Conservation (phyloP, 2,329 filamentous ascomycete species). For the Xylariales sp. region DNA sequence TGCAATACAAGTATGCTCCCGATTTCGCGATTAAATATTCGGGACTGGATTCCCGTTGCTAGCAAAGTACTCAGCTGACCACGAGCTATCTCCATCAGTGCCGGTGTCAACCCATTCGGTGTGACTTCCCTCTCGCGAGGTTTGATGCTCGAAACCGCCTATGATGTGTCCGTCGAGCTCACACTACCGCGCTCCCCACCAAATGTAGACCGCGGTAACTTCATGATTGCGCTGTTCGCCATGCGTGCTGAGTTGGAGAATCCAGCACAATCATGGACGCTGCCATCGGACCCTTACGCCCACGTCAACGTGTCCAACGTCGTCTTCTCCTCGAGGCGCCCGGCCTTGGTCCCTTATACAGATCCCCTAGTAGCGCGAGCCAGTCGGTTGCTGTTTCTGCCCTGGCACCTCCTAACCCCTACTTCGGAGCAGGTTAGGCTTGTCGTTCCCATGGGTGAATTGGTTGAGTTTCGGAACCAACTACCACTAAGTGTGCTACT, state of each 20-base stretch:
- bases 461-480: slow-evolving; percentile 55
- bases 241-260: slow-evolving; percentile 42
- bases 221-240: slow-evolving; percentile 83
- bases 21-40: too few relatives aligned
- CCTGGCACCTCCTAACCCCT: slow-evolving; percentile 59
- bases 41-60: neutral
- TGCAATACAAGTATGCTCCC: slow-evolving; percentile 58
- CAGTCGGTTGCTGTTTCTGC: slow-evolving; percentile 58
- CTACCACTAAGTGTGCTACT: slow-evolving; percentile 45
- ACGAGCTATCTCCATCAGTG: slow-evolving; percentile 23
- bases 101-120: slow-evolving; percentile 49
- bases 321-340: slow-evolving; percentile 63
- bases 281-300: slow-evolving; percentile 19
- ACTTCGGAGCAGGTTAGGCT: slow-evolving; percentile 58
- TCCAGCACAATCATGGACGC: slow-evolving; percentile 16
- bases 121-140: slow-evolving; percentile 42
- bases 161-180: slow-evolving; percentile 76
- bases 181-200: slow-evolving; percentile 71
- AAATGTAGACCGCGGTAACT: slow-evolving; percentile 80
- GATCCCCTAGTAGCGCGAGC: slow-evolving; percentile 64
- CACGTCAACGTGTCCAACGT: slow-evolving; percentile 36
- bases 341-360: slow-evolving; percentile 75
- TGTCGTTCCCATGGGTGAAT: slow-evolving; percentile 68
- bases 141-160: slow-evolving; percentile 69
- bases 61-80: neutral